A percentile compares a stretch with the other conserved stretches of the same genome.
Conservation (phyloP, 129 eudicot genomes). For the Chrysanthemum lavandulifolium region DNA sequence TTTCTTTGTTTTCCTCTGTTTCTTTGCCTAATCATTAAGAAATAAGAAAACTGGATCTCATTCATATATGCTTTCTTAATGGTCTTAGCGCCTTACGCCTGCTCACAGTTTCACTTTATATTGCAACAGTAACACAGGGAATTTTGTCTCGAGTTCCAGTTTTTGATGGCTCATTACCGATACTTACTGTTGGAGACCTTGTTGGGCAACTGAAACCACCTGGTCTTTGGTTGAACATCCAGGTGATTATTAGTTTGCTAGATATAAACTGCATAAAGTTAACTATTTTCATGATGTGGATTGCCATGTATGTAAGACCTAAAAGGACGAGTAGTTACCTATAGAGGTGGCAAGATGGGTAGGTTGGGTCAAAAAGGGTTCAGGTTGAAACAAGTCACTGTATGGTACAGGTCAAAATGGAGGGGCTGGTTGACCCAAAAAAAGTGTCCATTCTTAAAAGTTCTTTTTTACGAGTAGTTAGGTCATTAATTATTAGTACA, state of each 20-base stretch:
- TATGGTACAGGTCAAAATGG: neutral
- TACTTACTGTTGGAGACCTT: conserved; percentile 60
- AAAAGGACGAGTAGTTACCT: no score
- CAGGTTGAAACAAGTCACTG: conserved; percentile 9
- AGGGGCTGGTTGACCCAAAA: neutral
- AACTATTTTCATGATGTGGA: conserved; percentile 5
- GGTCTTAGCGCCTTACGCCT: conserved; percentile 2
- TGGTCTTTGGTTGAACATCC: conserved; percentile 81
- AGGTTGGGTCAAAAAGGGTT: neutral
- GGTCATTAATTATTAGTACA: no score
- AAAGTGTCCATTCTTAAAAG: no score
- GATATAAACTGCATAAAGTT: conserved; percentile 12
- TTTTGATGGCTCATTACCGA: conserved; percentile 45
- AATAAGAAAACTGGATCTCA: no score
- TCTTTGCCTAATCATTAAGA: no score
- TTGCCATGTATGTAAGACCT: neutral
- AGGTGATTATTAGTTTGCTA: conserved; percentile 42
- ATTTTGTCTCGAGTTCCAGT: conserved; percentile 42
- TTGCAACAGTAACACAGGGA: conserved; percentile 62
- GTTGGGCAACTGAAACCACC: conserved; percentile 41
- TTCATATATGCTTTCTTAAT: neutral
- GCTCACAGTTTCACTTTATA: conserved; percentile 7
- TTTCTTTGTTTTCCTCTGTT: neutral
- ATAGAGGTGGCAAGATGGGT: neutral
- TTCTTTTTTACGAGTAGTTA: no score